Conservation (phyloP, 2,329 filamentous ascomycete species). For the Aureobasidium sp. region DNA sequence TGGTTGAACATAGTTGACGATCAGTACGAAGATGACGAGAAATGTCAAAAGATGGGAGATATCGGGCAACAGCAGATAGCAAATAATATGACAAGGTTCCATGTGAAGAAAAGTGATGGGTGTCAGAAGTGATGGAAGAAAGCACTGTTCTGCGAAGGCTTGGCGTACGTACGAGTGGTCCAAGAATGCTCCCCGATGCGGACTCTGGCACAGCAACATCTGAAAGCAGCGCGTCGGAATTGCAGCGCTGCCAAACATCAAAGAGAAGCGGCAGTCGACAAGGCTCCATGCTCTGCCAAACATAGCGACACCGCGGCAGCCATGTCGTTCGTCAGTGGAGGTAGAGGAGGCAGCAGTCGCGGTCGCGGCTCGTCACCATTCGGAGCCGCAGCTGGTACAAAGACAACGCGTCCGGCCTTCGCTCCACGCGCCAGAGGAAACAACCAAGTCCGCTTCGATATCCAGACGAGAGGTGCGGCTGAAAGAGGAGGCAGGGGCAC, state of each 20-base stretch:
- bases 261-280: background rate
- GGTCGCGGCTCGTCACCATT: slow-evolving; percentile 8
- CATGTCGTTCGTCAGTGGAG: slow-evolving; percentile 19
- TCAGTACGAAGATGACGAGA: background rate
- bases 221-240: background rate
- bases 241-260: background rate
- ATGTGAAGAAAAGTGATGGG: background rate
- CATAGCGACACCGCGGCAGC: slow-evolving; percentile 12
- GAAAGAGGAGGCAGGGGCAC: slow-evolving; percentile 8
- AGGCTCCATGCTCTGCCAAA: slow-evolving; percentile 9
- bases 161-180: background rate
- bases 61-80: background rate
- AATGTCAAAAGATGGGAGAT: background rate
- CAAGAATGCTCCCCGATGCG: background rate
- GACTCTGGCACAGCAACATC: background rate
- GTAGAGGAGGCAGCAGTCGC: slow-evolving; percentile 14
- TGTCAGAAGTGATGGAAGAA: background rate
- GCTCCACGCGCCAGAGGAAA: slow-evolving; percentile 12
- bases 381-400: slow-evolving; percentile 6
- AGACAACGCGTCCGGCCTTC: slow-evolving; percentile 5
- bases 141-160: background rate
- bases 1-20: slow-evolving; percentile 1
- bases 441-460: slow-evolving; percentile 13
- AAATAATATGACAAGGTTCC: background rate
- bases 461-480: background rate